These are phyloP conservation scores for Rhodotorula sp. DNA, from an alignment of 1,284 basidiomycete species.

Conservation along the genomic window DNA sequence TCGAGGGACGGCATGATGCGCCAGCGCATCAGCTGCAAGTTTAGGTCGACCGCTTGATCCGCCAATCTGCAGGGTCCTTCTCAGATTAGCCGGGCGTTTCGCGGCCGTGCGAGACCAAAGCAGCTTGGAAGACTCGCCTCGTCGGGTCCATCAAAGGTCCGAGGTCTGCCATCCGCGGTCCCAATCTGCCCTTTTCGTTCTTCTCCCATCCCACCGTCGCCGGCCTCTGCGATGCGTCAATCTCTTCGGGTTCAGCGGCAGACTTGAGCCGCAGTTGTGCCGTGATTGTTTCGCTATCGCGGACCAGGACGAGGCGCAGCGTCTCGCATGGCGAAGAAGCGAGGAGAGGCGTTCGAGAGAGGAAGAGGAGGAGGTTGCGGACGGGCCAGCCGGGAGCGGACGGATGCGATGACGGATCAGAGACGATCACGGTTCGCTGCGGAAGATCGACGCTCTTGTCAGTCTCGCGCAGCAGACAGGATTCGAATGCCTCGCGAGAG, in stretches of 20 bases:
- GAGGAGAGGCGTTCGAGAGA: constrained; percentile 55
- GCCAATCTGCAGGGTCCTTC: constrained; percentile 63
- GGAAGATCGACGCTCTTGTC: too few species aligned
- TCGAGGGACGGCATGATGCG: constrained; percentile 86
- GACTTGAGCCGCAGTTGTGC: neutral
- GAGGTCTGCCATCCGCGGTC: constrained; percentile 83
- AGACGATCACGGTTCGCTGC: constrained; percentile 69
- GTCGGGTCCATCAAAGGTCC: constrained; percentile 94
- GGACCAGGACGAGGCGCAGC: constrained; percentile 63
- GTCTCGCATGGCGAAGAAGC: constrained; percentile 55
- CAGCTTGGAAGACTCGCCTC: constrained; percentile 53
- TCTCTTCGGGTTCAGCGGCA: neutral
- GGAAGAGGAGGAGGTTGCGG: constrained; percentile 83
- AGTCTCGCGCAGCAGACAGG: too few species aligned
- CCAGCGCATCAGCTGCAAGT: constrained; percentile 98
- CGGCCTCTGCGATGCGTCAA: constrained; percentile 42
- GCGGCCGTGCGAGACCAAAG: neutral
- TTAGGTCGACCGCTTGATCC: constrained; percentile 93
- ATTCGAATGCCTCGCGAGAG: too few species aligned
- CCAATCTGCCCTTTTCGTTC: constrained; percentile 78
- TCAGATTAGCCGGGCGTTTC: too few species aligned
- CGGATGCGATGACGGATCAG: constrained; percentile 80
- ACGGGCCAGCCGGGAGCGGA: constrained; percentile 89
- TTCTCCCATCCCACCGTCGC: constrained; percentile 92
- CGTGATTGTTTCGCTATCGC: constrained; percentile 53